Conservation (phyloP, 78 protist species). For the slime mould (Dictyostelium discoideum) region DNA sequence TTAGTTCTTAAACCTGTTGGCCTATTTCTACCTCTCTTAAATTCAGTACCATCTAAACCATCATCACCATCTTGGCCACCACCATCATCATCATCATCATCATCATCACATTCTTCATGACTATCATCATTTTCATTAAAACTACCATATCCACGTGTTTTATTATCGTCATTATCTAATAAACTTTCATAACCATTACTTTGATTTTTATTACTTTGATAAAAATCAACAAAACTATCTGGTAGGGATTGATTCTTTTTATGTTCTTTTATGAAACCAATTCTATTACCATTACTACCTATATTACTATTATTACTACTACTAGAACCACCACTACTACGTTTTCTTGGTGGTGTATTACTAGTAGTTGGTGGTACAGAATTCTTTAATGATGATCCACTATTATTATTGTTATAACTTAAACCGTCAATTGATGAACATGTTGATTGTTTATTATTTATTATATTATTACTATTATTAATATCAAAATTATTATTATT, state of each 20-base stretch:
- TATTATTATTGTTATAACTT: background rate
- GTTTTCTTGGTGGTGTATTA: background rate
- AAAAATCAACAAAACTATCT: background rate
- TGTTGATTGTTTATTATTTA: background rate
- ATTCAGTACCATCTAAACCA: background rate
- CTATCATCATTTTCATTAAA: background rate
- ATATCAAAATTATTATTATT: too few species aligned
- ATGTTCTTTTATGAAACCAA: conserved; percentile 8
- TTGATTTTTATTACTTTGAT: background rate
- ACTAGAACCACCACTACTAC: background rate
- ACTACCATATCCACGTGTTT: conserved; percentile 12
- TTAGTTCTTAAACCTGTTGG: conserved; percentile 48
- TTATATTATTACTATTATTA: background rate
- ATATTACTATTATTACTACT: too few species aligned
- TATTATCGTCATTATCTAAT: background rate
- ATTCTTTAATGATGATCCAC: background rate
- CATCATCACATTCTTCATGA: background rate
- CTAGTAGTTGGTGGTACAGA: background rate
- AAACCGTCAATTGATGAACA: background rate
- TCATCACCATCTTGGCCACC: background rate
- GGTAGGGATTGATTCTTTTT: conserved; percentile 53
- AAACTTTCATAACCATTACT: background rate
- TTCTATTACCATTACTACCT: background rate
- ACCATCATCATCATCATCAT: background rate
- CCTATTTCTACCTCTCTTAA: conserved; percentile 14